Base-by-base conservation (phyloP, 1,284 basidiomycete genomes). In the Marasmius oreades region DNA sequence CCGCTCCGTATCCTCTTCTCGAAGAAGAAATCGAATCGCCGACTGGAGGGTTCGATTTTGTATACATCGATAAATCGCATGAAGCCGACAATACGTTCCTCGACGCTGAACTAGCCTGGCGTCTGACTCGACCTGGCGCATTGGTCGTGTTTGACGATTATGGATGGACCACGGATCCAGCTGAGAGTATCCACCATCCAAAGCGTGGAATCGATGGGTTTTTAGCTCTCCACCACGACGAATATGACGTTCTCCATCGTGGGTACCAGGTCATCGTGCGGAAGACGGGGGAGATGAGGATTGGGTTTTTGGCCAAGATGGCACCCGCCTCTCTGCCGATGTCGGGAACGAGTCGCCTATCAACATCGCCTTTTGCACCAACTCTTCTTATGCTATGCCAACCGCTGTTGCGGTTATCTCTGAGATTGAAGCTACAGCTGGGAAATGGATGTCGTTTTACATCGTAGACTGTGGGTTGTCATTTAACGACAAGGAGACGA, bases 61-160 rank as follows among this genome's bases (percentile, higher is more conserved):
- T 84, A 8, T 85, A 85, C 61, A 63, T 85, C 55, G 81, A 84
- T 57, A 82, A 82, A 2, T 82, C 80, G 5, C 82, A 84, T 63
- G 75, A 79, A 55, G 79, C 82, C 1, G 78, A 80, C 56, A 83
- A 85, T 61, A 83, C 81, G 0, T 69, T 84, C 52, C 72, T 85
- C 22, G 83, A 85, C 60, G 81, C 76, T 5, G 83, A 85, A 64
- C 69, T 84, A 26, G 75, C 73, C 2, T 84, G 83, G 82, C 70
- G 82, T 2, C 67, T 85, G 12, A 78, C 81, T 2, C 70, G 73
- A 51, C 72, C 76, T 24, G 77, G 73, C 2, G 79, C 79, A 3
- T 68, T 84, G 47, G 61, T 84, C 59, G 75, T 84, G 46, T 81
- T 85, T 59, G 82, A 85, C 61, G 81, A 84, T 64, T 84, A 84